Conservation (phyloP, 1,284 basidiomycete genomes). For the Malassezia restricta region DNA sequence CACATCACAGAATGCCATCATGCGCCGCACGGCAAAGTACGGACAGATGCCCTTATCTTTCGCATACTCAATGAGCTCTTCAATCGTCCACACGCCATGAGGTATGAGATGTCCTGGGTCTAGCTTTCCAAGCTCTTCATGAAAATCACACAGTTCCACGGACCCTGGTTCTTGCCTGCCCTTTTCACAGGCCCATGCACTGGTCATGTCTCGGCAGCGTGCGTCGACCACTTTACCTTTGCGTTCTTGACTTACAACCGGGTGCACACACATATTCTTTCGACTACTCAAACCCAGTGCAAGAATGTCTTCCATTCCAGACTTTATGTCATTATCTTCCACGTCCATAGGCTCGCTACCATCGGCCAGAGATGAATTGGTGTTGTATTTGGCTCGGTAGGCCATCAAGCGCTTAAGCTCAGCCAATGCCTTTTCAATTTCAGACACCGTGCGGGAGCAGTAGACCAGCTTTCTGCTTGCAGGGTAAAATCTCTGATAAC, state of each 20-base stretch:
- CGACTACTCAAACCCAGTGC: slow-evolving; percentile 87
- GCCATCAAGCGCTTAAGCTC: slow-evolving; percentile 90
- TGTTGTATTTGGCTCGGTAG: slow-evolving; percentile 54
- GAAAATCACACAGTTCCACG: slow-evolving; percentile 83
- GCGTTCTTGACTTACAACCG: slow-evolving; percentile 89
- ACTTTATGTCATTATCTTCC: slow-evolving; percentile 51
- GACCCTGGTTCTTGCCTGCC: slow-evolving; percentile 78
- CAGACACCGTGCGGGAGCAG: slow-evolving; percentile 98
- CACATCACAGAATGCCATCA: slow-evolving; percentile 92
- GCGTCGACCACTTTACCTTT: slow-evolving; percentile 96
- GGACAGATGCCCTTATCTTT: slow-evolving; percentile 78
- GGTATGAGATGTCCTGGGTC: slow-evolving; percentile 77
- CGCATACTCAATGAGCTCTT: slow-evolving; percentile 81
- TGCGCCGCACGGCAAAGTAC: slow-evolving; percentile 89
- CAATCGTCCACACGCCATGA: slow-evolving; percentile 81
- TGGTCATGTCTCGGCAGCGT: slow-evolving; percentile 87
- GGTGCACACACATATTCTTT: slow-evolving; percentile 93
- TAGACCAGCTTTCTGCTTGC: slow-evolving; percentile 89
- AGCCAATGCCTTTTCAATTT: slow-evolving; percentile 95
- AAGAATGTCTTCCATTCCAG: slow-evolving; percentile 55
- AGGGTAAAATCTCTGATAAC: slow-evolving; percentile 93
- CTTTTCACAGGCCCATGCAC: slow-evolving; percentile 69
- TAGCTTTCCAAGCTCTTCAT: slow-evolving; percentile 71
- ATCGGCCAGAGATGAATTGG: slow-evolving; percentile 46
- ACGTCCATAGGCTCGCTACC: slow-evolving; percentile 56